A percentile compares a stretch with the other conserved stretches of the same genome.
phyloP scores from a whole-genome alignment of 2,329 filamentous ascomycete species.

The Mycogone perniciosa region DNA sequence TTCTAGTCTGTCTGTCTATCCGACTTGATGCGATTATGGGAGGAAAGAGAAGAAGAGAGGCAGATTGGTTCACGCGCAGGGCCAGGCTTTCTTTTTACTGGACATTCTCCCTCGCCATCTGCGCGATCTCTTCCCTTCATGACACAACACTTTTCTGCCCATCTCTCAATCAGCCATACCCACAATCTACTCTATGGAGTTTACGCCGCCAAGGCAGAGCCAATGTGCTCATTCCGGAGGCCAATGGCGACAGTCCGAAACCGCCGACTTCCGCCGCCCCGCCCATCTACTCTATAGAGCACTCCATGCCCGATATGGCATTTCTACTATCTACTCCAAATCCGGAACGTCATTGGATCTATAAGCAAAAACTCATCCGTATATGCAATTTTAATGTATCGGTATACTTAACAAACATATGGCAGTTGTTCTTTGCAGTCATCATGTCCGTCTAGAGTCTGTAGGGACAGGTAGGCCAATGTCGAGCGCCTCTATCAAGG shows the following conservation, averaged over 20 bases:
- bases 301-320: not conserved
- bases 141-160: not conserved
- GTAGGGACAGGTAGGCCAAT: too few species aligned
- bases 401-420: too few species aligned
- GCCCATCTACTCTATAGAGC: not conserved
- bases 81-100: not conserved
- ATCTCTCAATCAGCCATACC: not conserved
- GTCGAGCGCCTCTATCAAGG: too few species aligned
- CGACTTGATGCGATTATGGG: not conserved
- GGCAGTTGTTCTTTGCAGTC: too few species aligned
- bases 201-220: not conserved
- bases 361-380: too few species aligned
- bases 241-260: constrained; percentile 22
- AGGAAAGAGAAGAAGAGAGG: not conserved
- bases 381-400: too few species aligned
- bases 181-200: constrained; percentile 4
- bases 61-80: not conserved
- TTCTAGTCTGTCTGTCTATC: too few species aligned
- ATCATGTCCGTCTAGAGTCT: too few species aligned
- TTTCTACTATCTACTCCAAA: not conserved
- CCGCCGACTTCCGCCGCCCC: constrained; percentile 11
- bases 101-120: not conserved
- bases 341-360: too few species aligned
- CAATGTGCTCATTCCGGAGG: constrained; percentile 13
- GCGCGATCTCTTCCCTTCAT: not conserved